phyloP scores from a whole-genome alignment of 768 basidiomycete species.

The Tricholomella constricta region DNA sequence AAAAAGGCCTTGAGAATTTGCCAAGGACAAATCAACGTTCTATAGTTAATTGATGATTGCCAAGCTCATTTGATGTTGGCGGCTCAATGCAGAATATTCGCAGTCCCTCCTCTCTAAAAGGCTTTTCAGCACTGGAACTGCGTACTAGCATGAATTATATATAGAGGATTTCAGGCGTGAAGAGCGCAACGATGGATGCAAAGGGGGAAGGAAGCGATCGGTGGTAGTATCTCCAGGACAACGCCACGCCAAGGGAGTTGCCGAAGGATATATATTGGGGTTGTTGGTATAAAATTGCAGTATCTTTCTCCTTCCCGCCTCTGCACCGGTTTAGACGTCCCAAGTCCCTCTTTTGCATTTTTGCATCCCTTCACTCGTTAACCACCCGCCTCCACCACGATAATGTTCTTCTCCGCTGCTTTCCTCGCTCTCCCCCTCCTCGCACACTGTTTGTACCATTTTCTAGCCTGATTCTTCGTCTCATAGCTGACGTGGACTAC shows the following conservation, averaged over 20 bases:
- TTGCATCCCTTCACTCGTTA: slow-evolving; percentile 22
- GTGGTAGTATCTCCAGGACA: slow-evolving; percentile 11
- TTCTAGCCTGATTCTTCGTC: background rate
- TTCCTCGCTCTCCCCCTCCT: slow-evolving; percentile 50
- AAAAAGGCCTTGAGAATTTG: background rate
- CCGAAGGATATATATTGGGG: slow-evolving; percentile 20
- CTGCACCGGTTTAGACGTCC: slow-evolving; percentile 12
- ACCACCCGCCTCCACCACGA: slow-evolving; percentile 1
- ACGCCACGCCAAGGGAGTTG: slow-evolving; percentile 15
- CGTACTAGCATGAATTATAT: background rate
- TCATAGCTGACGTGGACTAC: background rate
- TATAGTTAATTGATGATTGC: background rate
- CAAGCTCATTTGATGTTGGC: background rate
- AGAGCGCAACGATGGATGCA: background rate
- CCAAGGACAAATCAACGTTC: slow-evolving; percentile 6
- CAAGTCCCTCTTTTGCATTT: slow-evolving; percentile 23
- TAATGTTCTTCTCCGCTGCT: slow-evolving; percentile 34
- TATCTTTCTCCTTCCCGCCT: slow-evolving; percentile 10
- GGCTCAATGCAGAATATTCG: background rate
- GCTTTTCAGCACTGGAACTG: background rate
- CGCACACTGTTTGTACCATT: slow-evolving; percentile 39
- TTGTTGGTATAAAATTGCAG: background rate
- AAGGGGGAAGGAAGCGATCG: background rate
- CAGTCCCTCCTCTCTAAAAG: background rate
- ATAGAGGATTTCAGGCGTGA: too few relatives aligned